phyloP scores from a whole-genome alignment of 2,329 filamentous ascomycete species.

The Penicillium sp. region DNA sequence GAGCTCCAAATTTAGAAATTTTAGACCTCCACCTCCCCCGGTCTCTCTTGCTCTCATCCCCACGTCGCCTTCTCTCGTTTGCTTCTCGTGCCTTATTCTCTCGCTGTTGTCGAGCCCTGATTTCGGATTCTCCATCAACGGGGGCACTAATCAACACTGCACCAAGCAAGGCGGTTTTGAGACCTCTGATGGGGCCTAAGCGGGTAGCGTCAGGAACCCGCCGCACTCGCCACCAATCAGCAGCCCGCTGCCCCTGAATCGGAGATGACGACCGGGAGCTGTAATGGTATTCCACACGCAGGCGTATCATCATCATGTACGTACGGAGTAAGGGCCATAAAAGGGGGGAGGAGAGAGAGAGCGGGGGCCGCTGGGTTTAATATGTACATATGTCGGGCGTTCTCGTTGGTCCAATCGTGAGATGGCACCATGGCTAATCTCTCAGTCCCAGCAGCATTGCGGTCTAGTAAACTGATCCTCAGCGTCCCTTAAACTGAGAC shows the following conservation, averaged over 20 bases:
- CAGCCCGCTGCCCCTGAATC: conserved; percentile 19
- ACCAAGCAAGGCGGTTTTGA: conserved; percentile 17
- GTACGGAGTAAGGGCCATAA: neutral
- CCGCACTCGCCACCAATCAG: conserved; percentile 18
- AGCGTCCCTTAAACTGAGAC: conserved; percentile 11
- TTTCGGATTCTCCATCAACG: too few species aligned
- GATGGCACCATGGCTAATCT: too few species aligned
- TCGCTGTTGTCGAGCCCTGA: too few species aligned
- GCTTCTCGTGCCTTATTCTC: too few species aligned
- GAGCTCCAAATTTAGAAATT: too few species aligned
- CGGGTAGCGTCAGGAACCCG: conserved; percentile 30
- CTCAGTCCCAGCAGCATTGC: neutral
- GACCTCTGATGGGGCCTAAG: conserved; percentile 11
- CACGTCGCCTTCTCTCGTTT: neutral
- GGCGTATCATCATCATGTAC: neutral
- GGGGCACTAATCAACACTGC: too few species aligned
- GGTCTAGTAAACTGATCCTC: too few species aligned
- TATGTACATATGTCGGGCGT: too few species aligned
- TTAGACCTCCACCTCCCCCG: too few species aligned
- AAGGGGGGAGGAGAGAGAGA: neutral
- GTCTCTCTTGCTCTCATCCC: neutral
- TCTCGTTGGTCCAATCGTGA: too few species aligned
- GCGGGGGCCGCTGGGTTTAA: too few species aligned
- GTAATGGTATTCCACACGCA: neutral
- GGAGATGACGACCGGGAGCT: conserved; percentile 12